Evolutionary conservation across 2,329 filamentous ascomycete species (phyloP).

Genomic region (Lasiodiplodia hormozganensis): DNA sequence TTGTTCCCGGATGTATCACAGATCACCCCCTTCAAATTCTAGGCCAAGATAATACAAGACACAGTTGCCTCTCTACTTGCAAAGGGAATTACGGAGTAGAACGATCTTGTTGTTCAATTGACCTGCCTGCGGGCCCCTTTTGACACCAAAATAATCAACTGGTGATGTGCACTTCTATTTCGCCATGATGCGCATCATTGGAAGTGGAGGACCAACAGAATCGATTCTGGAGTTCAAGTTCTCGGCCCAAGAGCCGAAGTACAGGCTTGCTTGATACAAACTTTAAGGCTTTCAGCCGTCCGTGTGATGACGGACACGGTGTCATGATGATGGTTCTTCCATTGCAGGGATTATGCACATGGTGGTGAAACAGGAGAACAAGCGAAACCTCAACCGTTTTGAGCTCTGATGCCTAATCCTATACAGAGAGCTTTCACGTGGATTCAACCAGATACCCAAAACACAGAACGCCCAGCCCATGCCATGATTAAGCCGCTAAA

Average conservation of each 20-base stretch:
- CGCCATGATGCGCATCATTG: not conserved
- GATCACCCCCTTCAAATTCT: too few relatives aligned
- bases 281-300: too few relatives aligned
- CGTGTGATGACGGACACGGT: too few relatives aligned
- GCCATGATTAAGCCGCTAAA: constrained; percentile 20
- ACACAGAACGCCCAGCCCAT: constrained; percentile 15
- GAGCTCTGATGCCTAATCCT: constrained; percentile 4
- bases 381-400: constrained; percentile 1
- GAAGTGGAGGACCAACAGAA: not conserved
- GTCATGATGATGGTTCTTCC: not conserved
- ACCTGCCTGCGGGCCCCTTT: not conserved
- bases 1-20: too few relatives aligned
- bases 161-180: not conserved
- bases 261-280: too few relatives aligned
- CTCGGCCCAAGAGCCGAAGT: too few relatives aligned
- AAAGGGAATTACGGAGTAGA: not conserved
- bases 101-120: not conserved
- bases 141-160: not conserved
- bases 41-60: too few relatives aligned
- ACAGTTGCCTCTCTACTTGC: not conserved
- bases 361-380: not conserved
- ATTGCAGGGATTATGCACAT: not conserved
- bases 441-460: not conserved
- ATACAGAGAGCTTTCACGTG: not conserved
- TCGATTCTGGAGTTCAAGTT: not conserved